phyloP scores from a whole-genome alignment of 768 basidiomycete species.

The Mycena filopes region DNA sequence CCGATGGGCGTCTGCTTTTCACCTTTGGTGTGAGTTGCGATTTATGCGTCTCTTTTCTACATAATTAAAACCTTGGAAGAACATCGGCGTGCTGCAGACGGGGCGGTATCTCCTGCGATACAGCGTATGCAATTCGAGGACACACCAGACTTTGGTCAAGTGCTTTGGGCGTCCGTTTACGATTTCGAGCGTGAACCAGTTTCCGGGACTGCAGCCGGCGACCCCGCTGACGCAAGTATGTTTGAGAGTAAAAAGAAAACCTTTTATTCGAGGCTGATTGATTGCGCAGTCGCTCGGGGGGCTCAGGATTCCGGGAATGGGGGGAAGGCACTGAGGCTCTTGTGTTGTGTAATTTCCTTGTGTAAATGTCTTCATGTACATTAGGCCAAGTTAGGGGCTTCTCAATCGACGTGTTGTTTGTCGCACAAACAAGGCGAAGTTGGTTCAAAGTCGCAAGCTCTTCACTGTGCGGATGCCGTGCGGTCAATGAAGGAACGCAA shows the following conservation, averaged over 20 bases:
- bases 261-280: not conserved
- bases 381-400: no score
- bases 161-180: constrained; percentile 11
- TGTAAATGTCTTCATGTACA: no score
- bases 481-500: constrained; percentile 25
- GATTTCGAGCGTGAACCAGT: not conserved
- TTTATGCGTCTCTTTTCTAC: not conserved
- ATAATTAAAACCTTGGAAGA: not conserved
- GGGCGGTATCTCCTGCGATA: constrained; percentile 21
- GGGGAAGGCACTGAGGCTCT: not conserved
- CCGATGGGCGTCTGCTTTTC: not conserved
- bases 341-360: no score
- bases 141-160: not conserved
- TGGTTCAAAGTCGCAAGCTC: not conserved
- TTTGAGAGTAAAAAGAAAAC: no score
- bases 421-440: not conserved
- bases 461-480: not conserved
- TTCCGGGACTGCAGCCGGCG: not conserved
- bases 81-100: constrained; percentile 18
- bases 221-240: constrained; percentile 16
- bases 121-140: not conserved
- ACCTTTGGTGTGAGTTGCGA: constrained; percentile 18
- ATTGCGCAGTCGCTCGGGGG: not conserved
- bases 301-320: constrained; percentile 1
- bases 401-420: not conserved